Evolutionary conservation across 495 filamentous ascomycete species (phyloP), one percentile per base, ranked within the genome.

Genomic region (Hypoxylon intermedium): DNA sequence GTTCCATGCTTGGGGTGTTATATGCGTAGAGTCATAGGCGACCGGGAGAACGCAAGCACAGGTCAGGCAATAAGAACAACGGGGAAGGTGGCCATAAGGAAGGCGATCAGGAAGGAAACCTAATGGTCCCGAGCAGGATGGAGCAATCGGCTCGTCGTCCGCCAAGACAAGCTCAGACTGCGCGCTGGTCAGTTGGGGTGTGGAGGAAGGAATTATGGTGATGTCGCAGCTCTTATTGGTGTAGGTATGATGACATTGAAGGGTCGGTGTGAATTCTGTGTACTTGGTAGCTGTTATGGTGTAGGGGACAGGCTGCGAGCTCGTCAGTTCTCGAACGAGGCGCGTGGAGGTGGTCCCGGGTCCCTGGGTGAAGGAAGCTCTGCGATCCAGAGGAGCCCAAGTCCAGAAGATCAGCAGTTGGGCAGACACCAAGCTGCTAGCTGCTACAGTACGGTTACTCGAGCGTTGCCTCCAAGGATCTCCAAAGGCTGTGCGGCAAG

Each of bases 1-100:
- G 69, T 69, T 82, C 79, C 79, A 82, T 82, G 74, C 73, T 79
- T 74, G 77, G 71, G 64, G 59, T 59, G 63, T 66, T 72, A 74
- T 75, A 75, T 74, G 72, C 63, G 67, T 71, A 65, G 63, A 69
- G 67, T 60, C 68, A 67, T 65, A 68, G 55, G 61, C 55, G 63
- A 57, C 53, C 60, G 56, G 53, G 50, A 62, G 59, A 71, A 71
- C 37, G 46, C 62, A 60, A 68, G 63, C 63, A 69, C 63, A 70
- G 66, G 68, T 69, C 61, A 71, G 61, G 72, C 71, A 70, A 75
- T 68, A 72, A 68, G 70, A 69, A 69, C 63, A 71, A 72, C 64
- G 68, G 65, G 69, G 72, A 64, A 65, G 63, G 67, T 71, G 66
- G 68, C 69, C 72, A 72, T 72, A 70, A 67, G 69, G 67, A 63